Conservation (phyloP, 2,329 filamentous ascomycete genomes). For the Aspergillus aculeatus region DNA sequence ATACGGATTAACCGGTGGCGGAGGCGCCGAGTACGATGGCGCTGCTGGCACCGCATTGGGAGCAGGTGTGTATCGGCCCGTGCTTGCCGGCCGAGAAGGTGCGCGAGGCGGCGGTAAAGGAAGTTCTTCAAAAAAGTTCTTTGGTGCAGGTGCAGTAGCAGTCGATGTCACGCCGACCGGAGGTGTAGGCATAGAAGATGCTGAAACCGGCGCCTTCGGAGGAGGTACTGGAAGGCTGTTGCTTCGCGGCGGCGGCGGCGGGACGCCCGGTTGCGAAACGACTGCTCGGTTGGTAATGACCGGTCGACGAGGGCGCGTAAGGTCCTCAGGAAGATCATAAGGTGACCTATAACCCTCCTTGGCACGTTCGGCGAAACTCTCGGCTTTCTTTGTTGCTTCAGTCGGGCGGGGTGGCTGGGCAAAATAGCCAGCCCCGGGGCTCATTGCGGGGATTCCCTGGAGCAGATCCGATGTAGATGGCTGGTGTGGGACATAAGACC, state of each 20-base stretch:
- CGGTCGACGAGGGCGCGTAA: constrained; percentile 65
- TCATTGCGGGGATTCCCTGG: constrained; percentile 31
- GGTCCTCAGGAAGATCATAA: constrained; percentile 90
- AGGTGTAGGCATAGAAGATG: constrained; percentile 19
- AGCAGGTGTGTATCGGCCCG: constrained; percentile 43
- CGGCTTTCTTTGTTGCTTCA: constrained; percentile 51
- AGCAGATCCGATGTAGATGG: constrained; percentile 51
- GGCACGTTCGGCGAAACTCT: constrained; percentile 86
- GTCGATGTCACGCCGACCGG: constrained; percentile 38
- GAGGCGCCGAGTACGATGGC: constrained; percentile 11
- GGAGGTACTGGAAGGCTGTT: constrained; percentile 55
- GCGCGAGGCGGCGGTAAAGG: constrained; percentile 57
- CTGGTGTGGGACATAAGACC: constrained; percentile 53
- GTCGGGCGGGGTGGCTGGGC: constrained; percentile 27
- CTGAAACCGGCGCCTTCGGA: constrained; percentile 4
- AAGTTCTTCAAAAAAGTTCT: constrained; percentile 75
- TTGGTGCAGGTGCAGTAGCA: constrained; percentile 25
- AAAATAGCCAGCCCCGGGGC: constrained; percentile 25
- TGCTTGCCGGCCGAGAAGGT: constrained; percentile 54
- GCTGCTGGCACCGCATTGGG: constrained; percentile 26
- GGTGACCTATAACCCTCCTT: constrained; percentile 93
- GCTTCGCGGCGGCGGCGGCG: constrained; percentile 59
- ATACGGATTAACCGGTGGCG: constrained; percentile 21
- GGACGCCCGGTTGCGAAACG: constrained; percentile 44
- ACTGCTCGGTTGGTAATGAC: constrained; percentile 58